Conservation (phyloP, 768 basidiomycete genomes). For the Wakefieldia striispora region DNA sequence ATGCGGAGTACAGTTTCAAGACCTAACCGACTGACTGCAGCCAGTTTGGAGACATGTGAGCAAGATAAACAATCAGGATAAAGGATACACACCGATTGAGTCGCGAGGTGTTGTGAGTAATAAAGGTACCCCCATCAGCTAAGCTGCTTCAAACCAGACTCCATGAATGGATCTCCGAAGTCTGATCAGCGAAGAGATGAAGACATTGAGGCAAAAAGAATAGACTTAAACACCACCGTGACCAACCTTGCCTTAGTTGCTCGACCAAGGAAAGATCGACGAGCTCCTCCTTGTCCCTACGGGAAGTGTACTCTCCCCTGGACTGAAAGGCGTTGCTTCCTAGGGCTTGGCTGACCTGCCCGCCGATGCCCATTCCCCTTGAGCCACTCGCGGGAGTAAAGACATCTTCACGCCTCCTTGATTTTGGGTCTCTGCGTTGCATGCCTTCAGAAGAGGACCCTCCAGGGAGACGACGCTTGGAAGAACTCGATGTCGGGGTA, state of each 20-base stretch:
- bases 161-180: conserved; percentile 56
- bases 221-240: not conserved
- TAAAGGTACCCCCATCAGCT: conserved; percentile 14
- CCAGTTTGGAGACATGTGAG: conserved; percentile 5
- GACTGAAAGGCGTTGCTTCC: conserved; percentile 23
- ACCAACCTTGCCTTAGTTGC: conserved; percentile 52
- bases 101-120: not conserved
- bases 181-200: conserved; percentile 31
- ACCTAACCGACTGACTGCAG: not conserved
- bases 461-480: conserved; percentile 52
- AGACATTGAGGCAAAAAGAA: conserved; percentile 2
- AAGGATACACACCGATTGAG: conserved; percentile 8
- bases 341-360: conserved; percentile 18
- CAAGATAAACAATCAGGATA: not conserved
- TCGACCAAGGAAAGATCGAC: conserved; percentile 51
- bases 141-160: conserved; percentile 29
- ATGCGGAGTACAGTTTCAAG: not conserved
- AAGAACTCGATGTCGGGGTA: conserved; percentile 28
- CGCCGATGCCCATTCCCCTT: conserved; percentile 24
- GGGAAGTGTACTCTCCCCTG: conserved; percentile 38
- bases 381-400: conserved; percentile 20
- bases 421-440: conserved; percentile 49
- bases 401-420: conserved; percentile 47
- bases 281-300: conserved; percentile 56
- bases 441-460: conserved; percentile 43